phyloP scores from a whole-genome alignment of 768 basidiomycete genomes.

The Kwoniella mangroviensis region DNA sequence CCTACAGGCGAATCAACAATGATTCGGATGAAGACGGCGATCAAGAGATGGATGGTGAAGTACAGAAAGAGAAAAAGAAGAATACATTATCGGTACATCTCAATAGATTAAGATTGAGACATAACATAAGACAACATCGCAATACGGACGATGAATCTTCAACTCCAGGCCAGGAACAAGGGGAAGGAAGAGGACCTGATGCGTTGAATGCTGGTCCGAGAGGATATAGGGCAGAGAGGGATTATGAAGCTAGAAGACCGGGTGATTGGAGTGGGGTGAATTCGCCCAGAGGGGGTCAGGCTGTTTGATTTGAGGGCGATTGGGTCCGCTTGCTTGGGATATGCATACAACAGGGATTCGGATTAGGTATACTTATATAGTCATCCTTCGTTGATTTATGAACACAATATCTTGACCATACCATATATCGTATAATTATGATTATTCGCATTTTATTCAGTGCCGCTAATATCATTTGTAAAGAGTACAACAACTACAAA shows the following conservation, averaged over 20 bases:
- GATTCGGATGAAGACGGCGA: slow-evolving; percentile 61
- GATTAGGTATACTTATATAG: background rate
- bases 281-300: background rate
- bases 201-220: slow-evolving; percentile 44
- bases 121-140: background rate
- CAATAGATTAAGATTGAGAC: slow-evolving; percentile 27
- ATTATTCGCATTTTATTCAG: background rate
- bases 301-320: background rate
- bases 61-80: slow-evolving; percentile 1
- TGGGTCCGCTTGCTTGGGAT: background rate
- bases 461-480: background rate
- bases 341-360: background rate
- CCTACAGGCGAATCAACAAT: slow-evolving; percentile 65
- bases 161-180: background rate
- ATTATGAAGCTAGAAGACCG: slow-evolving; percentile 50
- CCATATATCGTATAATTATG: background rate
- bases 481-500: background rate
- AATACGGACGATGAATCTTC: background rate
- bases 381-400: too few relatives aligned
- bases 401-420: too few relatives aligned
- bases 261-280: slow-evolving; percentile 31
- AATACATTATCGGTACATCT: slow-evolving; percentile 22
- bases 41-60: slow-evolving; percentile 2
- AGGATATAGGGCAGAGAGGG: slow-evolving; percentile 39
- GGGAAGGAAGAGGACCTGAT: slow-evolving; percentile 36